A percentile compares a stretch with the other conserved stretches of the same genome.
Evolutionary conservation across 805 yeast genomes (phyloP).

Genomic region (Barnettozyma wickerhamii): DNA sequence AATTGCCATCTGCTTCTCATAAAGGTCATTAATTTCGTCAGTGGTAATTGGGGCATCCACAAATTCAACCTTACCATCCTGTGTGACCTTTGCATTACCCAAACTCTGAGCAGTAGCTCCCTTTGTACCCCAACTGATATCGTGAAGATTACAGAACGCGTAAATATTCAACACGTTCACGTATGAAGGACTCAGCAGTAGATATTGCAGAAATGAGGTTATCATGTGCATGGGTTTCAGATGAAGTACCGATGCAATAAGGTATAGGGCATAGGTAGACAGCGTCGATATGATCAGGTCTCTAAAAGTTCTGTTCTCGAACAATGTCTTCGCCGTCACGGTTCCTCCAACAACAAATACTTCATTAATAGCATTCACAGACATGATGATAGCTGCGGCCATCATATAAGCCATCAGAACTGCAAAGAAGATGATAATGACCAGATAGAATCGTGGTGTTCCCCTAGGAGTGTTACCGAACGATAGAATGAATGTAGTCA

Average conservation of each 20-base stretch:
- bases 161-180: conserved; percentile 88
- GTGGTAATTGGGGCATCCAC: conserved; percentile 72
- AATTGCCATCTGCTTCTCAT: conserved; percentile 57
- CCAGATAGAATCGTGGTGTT: conserved; percentile 69
- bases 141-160: conserved; percentile 95
- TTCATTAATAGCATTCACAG: conserved; percentile 62
- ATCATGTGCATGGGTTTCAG: conserved; percentile 93
- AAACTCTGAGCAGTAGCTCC: conserved; percentile 73
- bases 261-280: conserved; percentile 79
- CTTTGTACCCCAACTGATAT: conserved; percentile 96
- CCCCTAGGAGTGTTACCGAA: conserved; percentile 96
- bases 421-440: conserved; percentile 78
- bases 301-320: conserved; percentile 70
- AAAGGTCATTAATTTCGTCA: conserved; percentile 71
- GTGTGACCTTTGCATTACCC: conserved; percentile 76
- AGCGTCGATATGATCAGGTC: conserved; percentile 83
- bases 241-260: conserved; percentile 72
- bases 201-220: conserved; percentile 80
- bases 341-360: conserved; percentile 30
- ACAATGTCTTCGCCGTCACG: conserved; percentile 40
- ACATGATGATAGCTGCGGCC: conserved; percentile 80
- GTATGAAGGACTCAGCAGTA: conserved; percentile 82
- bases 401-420: conserved; percentile 84
- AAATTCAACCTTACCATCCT: conserved; percentile 56
- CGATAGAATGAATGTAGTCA: conserved; percentile 82